Base-by-base conservation (phyloP, 2,329 filamentous ascomycete genomes). In the Aureobasidium sp. region DNA sequence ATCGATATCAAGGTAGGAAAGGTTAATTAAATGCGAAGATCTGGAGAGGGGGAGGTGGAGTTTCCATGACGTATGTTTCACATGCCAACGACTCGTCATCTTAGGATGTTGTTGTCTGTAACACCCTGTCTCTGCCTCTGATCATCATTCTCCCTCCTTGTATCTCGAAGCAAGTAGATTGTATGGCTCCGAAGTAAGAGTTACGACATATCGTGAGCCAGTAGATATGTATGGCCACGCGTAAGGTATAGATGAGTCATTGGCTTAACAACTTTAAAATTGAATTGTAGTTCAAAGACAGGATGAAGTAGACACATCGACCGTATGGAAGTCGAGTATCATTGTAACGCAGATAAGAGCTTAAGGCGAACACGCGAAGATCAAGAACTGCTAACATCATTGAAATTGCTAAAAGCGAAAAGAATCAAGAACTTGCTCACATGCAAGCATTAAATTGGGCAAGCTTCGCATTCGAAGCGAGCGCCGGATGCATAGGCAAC, bases 11-110 rank as follows among this genome's bases (percentile, higher is more conserved):
- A 44, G 39, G 53, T 34, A 17, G 20, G 20, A 44, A 57, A 57
- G 52, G 24, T 56, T 56, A 34, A 56, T 56, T 12, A 24, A 39
- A 24, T 17, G 36, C 34, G 52, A 56, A 44, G 17, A 34, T 44
- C 41, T 46, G 29, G 41, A 36, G 53, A 46, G 39, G 7, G 41
- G 13, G 39, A 55, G 37, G 36, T 56, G 37, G 52, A 44, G 52
- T 29, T 41, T 26, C 44, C 20, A 56, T 56, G 52, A 56, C 52
- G 52, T 56, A 52, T 4, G 51, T 55, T 55, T 55, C 51, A 55
- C 51, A 55, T 55, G 51, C 50, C 50, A 15, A 20, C 50, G 17
- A 32, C 7, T 56, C 52, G 52, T 56, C 37, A 44, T 32, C 24
- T n/a, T 6, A 20, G 20, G n/a, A 26, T 26, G 10, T 41, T 53